phyloP scores from a whole-genome alignment of 495 filamentous ascomycete genomes.

The Xylona heveae region DNA sequence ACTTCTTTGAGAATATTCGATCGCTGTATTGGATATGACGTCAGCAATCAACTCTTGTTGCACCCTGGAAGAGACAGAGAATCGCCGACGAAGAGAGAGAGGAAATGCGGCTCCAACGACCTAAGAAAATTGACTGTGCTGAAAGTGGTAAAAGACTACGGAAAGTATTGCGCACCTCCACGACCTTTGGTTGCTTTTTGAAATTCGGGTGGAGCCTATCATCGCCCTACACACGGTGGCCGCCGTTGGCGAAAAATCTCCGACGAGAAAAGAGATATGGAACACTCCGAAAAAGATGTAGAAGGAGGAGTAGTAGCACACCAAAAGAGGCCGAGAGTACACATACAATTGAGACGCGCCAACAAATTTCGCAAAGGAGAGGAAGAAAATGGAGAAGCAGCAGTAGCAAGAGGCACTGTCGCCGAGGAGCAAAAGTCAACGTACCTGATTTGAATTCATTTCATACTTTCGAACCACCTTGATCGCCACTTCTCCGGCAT shows the following conservation, averaged over 20 bases:
- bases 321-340: not conserved
- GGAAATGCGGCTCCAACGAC: not conserved
- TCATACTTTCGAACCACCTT: slow-evolving; percentile 98
- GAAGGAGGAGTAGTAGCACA: not conserved
- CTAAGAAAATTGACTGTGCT: not conserved
- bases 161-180: slow-evolving; percentile 62
- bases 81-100: not conserved
- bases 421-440: slow-evolving; percentile 17
- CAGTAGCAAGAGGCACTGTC: slow-evolving; percentile 11
- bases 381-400: slow-evolving; percentile 4
- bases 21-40: slow-evolving; percentile 34
- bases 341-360: slow-evolving; percentile 12
- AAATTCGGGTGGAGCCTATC: slow-evolving; percentile 84
- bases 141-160: slow-evolving; percentile 2
- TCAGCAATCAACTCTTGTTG: slow-evolving; percentile 9
- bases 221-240: slow-evolving; percentile 37
- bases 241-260: slow-evolving; percentile 14
- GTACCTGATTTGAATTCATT: slow-evolving; percentile 95
- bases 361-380: slow-evolving; percentile 11
- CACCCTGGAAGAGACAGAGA: not conserved
- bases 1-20: slow-evolving; percentile 97
- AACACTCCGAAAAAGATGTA: not conserved
- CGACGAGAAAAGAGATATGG: slow-evolving; percentile 10
- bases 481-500: slow-evolving; percentile 72
- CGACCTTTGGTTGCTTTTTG: slow-evolving; percentile 79